These are phyloP conservation scores for Orbilia brochopaga DNA, from an alignment of 2,329 filamentous ascomycete species.

Conservation along the genomic window DNA sequence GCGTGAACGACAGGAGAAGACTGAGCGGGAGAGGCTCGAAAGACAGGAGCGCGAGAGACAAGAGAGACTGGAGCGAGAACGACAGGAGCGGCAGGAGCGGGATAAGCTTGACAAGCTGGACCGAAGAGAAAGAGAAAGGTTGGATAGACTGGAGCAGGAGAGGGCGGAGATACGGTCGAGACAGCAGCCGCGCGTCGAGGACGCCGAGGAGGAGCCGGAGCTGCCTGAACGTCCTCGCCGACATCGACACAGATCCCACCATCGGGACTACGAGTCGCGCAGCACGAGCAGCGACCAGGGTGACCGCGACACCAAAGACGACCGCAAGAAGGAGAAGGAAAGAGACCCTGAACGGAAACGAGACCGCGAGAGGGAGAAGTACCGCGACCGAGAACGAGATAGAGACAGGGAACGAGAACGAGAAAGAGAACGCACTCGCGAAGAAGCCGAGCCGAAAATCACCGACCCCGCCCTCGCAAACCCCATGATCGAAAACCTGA, in stretches of 20 bases:
- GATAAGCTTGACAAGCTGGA: conserved; percentile 9
- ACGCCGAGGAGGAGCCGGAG: not conserved
- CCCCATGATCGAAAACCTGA: conserved; percentile 40
- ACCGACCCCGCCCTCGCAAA: conserved; percentile 39
- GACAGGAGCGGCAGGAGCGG: not conserved
- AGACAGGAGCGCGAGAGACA: not conserved
- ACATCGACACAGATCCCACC: conserved; percentile 29
- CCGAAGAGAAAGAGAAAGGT: not conserved
- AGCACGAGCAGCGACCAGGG: conserved; percentile 36
- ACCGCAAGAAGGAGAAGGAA: conserved; percentile 11
- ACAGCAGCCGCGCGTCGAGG: not conserved
- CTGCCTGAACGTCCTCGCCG: not conserved
- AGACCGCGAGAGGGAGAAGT: conserved; percentile 12
- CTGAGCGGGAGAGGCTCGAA: not conserved
- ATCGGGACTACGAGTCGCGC: conserved; percentile 21
- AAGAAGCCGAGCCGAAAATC: conserved; percentile 19
- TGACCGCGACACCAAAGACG: conserved; percentile 21
- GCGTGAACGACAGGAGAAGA: not conserved
- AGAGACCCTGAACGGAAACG: conserved; percentile 7
- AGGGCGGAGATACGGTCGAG: not conserved
- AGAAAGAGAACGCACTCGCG: conserved; percentile 20
- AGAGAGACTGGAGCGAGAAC: not conserved
- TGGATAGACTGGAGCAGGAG: conserved; percentile 3
- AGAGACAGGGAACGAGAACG: conserved; percentile 14
- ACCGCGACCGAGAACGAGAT: conserved; percentile 6